phyloP scores from a whole-genome alignment of 2,329 filamentous ascomycete species.

The Botrytis pseudocinerea region DNA sequence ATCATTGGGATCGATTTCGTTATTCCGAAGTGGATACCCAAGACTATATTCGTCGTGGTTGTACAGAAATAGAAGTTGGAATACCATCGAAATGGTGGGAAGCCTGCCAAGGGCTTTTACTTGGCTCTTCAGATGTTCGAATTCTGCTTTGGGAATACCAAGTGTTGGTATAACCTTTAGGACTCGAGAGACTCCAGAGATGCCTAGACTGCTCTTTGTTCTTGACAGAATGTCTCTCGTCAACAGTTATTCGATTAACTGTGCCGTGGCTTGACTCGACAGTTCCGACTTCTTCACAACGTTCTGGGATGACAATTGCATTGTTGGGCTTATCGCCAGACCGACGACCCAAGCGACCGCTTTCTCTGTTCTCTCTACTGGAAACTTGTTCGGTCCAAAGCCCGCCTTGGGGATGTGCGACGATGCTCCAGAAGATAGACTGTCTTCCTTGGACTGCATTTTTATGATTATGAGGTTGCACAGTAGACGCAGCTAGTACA shows the following conservation, averaged over 20 bases:
- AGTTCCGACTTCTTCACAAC: not conserved
- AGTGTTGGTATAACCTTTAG: not conserved
- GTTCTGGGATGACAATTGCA: not conserved
- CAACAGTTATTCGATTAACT: not conserved
- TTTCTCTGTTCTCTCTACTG: not conserved
- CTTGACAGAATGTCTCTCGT: not conserved
- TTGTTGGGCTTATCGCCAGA: not conserved
- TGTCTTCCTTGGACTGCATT: not conserved
- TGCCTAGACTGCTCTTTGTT: too few species aligned
- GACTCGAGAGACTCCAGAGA: not conserved
- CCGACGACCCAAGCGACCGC: not conserved
- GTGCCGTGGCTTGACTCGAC: too few species aligned
- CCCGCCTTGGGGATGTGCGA: not conserved
- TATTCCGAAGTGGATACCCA: not conserved
- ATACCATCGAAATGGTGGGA: not conserved
- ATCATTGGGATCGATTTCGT: not conserved
- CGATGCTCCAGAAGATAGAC: not conserved
- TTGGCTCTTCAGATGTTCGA: not conserved
- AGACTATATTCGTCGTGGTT: not conserved
- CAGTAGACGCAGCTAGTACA: fast-evolving
- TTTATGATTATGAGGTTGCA: not conserved
- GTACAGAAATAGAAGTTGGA: not conserved
- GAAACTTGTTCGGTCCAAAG: not conserved
- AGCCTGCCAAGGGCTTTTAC: not conserved
- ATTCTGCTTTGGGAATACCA: not conserved